Evolutionary conservation across 306 rosid genomes (phyloP), one percentile per base, ranked within the genome.

Genomic region (Prosopis cineraria): DNA sequence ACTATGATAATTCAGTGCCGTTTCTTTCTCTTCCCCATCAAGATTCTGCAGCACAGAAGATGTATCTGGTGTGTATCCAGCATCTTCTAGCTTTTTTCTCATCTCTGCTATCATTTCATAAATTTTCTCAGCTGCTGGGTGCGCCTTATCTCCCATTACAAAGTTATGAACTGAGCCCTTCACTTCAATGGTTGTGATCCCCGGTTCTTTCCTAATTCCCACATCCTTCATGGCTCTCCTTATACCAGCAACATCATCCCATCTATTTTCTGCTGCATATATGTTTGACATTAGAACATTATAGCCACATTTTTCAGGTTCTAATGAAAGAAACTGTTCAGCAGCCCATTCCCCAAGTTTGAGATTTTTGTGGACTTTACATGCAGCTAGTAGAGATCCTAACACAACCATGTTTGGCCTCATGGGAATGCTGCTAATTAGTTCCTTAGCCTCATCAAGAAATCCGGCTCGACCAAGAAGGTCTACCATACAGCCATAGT

Each of bases 401-500:
- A 87, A 85, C 14, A 88, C 82, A 22, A 84, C 80, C 31, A 27
- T 19, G 75, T 85, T 91, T 5, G 94, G 94, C 79, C 50, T 73
- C 68, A 91, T 72, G 4, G 97, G 92, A 92, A 91, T 89, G 78
- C 64, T 47, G 45, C 76, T 36, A 13, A 89, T 88, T 52, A 89
- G 39, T 75, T 80, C 56, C 11, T 64, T 44, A 68, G 91, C 91
- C 70, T 86, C 93, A 2, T 79, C 70, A 2, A 91, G 92, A 52
- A 39, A 39, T 59, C 89, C 89, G 10, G 89, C 87, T 83, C 97
- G 81, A 45, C 91, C 94, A 10, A 89, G 84, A 83, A 88, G 85
- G 82, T 91, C 94, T 70, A 86, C 93, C 88, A 88, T 80, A 79
- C 91, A 91, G 13, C 90, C 94, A 53, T 85, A 91, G 70, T 88